Evolutionary conservation across 257 asterid species (phyloP), one percentile per base, ranked within the genome.

Genomic region (Apocynum venetum): DNA sequence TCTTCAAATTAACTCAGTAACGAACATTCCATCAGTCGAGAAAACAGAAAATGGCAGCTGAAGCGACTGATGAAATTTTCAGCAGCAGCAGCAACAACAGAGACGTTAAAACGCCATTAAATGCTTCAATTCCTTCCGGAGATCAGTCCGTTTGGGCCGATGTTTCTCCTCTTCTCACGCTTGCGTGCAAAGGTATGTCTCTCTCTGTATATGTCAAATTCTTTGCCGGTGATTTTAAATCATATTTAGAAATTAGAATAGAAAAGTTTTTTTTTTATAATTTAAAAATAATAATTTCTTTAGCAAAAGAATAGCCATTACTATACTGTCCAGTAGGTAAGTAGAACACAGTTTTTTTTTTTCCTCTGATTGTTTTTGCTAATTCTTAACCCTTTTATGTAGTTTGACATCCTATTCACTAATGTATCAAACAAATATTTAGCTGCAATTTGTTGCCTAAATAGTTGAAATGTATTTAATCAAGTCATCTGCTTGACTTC

Each of bases 61-160:
- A 49, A 41, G n/a, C 65, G 55, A 57, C 72, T 20, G 59, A 48
- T 14, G 79, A 49, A 59, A 68, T 52, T 44, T 57, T 31, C 1
- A 75, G 36, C 71, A 44, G 72, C 76, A 48, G 66, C 55, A 73
- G n/a, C 46, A 44, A 19, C 51, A 76, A 14, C 65, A 83, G 81
- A 41, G 86, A 84, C 67, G 76, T 53, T 31, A 71, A 81, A 72
- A 82, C 66, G 48, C 87, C 89, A 52, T 12, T 79, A 77, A 85
- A 74, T 77, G 89, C 96, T 85, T 87, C 93, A 55, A 85, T 92
- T 69, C 90, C 96, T 75, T 87, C 93, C 71, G 91, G 85, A 65
- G 89, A 84, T 85, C 96, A 89, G 77, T 81, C 94, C 66, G 93
- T 86, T 72, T 91, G 98, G 98, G 88, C 86, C 35, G 98, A 96